phyloP scores from a whole-genome alignment of 306 rosid genomes.

The Cicer arietinum region DNA sequence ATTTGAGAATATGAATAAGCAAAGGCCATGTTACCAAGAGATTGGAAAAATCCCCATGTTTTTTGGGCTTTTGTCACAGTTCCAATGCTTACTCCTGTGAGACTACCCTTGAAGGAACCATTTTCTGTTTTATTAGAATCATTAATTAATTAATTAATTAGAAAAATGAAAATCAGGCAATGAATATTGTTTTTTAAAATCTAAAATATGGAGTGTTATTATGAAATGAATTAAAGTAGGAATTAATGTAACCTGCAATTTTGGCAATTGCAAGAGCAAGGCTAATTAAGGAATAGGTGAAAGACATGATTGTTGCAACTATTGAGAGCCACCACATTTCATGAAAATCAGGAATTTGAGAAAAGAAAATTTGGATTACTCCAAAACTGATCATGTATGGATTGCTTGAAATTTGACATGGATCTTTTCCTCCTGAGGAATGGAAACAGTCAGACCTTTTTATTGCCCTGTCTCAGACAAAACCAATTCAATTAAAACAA shows the following conservation, averaged over 20 bases:
- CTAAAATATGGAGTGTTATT: neutral
- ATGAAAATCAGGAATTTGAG: conserved; percentile 65
- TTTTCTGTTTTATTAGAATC: conserved; percentile 47
- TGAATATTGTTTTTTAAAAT: neutral
- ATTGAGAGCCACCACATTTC: conserved; percentile 68
- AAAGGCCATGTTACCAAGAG: conserved; percentile 70
- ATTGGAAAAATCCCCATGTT: conserved; percentile 59
- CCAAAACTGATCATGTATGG: conserved; percentile 61
- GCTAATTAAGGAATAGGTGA: conserved; percentile 60
- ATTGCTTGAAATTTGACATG: conserved; percentile 52
- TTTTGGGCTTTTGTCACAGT: conserved; percentile 48
- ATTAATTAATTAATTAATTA: neutral
- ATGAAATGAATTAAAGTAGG: neutral
- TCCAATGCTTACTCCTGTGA: conserved; percentile 54
- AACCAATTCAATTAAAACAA: neutral
- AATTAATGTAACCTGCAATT: conserved; percentile 52
- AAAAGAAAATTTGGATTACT: conserved; percentile 47
- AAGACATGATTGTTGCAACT: conserved; percentile 65
- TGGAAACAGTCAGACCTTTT: conserved; percentile 53
- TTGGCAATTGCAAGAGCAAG: conserved; percentile 59
- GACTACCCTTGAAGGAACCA: conserved; percentile 54
- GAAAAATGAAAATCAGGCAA: neutral
- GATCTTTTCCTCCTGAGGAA: conserved; percentile 32
- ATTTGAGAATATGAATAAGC: conserved; percentile 60
- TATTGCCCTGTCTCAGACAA: conserved; percentile 54